Percentiles rank a stretch among this genome's conserved stretches.
Conservation (phyloP, 768 basidiomycete genomes). For the Phanerochaete carnosa region DNA sequence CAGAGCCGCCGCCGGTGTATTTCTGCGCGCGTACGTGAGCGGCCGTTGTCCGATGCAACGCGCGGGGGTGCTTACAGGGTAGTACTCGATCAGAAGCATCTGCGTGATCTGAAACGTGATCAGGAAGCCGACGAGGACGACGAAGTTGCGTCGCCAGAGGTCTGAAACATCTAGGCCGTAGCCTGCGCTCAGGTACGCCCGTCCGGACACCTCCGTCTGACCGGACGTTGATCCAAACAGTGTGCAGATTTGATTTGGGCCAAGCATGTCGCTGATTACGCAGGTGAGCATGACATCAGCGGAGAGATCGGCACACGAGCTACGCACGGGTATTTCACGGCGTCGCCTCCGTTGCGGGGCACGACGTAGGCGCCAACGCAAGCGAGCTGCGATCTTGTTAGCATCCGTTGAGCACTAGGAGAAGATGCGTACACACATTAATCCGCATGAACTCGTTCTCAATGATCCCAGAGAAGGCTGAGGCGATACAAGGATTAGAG, state of each 20-base stretch:
- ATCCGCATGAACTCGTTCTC: conserved; percentile 83
- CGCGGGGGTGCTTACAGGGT: conserved; percentile 43
- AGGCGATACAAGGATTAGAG: background rate
- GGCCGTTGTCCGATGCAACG: background rate
- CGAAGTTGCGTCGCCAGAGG: conserved; percentile 65
- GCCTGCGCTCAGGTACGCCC: conserved; percentile 55
- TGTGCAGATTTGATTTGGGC: conserved; percentile 76
- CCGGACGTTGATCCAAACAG: conserved; percentile 65
- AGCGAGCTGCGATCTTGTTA: conserved; percentile 36
- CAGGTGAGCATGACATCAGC: conserved; percentile 12
- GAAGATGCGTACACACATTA: conserved; percentile 39
- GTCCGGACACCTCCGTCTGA: conserved; percentile 51
- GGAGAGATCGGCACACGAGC: conserved; percentile 24
- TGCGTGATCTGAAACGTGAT: conserved; percentile 68
- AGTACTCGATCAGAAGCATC: conserved; percentile 61
- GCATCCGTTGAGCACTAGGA: conserved; percentile 8
- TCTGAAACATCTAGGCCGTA: conserved; percentile 48
- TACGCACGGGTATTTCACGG: conserved; percentile 61
- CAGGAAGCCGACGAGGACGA: conserved; percentile 70
- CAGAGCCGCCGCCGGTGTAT: conserved; percentile 46
- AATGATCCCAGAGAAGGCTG: conserved; percentile 75
- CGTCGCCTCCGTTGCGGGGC: conserved; percentile 57
- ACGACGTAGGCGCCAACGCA: conserved; percentile 67
- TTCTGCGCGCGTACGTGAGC: conserved; percentile 30
- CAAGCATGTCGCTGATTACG: conserved; percentile 40